Evolutionary conservation across 768 basidiomycete species (phyloP).

Genomic region (Tricholoma matsutake): DNA sequence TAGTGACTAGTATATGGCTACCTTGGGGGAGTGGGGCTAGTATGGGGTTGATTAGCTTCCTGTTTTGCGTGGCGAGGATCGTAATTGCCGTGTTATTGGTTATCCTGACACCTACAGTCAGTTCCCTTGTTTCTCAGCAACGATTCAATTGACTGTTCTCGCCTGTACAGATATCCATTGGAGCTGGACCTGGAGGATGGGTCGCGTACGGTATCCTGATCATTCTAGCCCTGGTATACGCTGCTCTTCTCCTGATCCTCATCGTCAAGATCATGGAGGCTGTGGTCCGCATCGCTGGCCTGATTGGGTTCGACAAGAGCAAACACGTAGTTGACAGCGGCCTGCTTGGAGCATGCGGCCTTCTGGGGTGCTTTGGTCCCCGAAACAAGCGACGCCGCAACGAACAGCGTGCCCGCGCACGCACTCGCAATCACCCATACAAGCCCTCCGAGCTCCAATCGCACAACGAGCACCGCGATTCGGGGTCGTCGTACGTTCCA

Average conservation of each 20-base stretch:
- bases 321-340: conserved; percentile 80
- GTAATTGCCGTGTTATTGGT: conserved; percentile 88
- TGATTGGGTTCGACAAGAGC: conserved; percentile 82
- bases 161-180: conserved; percentile 71
- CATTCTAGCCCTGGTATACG: conserved; percentile 77
- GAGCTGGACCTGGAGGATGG: conserved; percentile 81
- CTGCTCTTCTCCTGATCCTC: conserved; percentile 80
- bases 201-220: conserved; percentile 90
- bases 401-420: conserved; percentile 24
- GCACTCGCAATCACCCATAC: conserved; percentile 15
- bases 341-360: conserved; percentile 77
- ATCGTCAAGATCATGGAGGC: conserved; percentile 84
- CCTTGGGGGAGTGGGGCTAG: conserved; percentile 97
- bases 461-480: conserved; percentile 27
- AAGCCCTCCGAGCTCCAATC: conserved; percentile 15
- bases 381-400: conserved; percentile 36
- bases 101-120: conserved; percentile 83
- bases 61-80: conserved; percentile 89
- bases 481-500: conserved; percentile 52
- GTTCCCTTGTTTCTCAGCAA: conserved; percentile 26
- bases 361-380: conserved; percentile 65
- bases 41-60: conserved; percentile 94
- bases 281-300: conserved; percentile 69
- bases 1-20: conserved; percentile 91
- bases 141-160: conserved; percentile 11